Percentiles rank a stretch among this genome's conserved stretches.
phyloP scores from a whole-genome alignment of 1,284 basidiomycete species.

The Phlebopus sp. region DNA sequence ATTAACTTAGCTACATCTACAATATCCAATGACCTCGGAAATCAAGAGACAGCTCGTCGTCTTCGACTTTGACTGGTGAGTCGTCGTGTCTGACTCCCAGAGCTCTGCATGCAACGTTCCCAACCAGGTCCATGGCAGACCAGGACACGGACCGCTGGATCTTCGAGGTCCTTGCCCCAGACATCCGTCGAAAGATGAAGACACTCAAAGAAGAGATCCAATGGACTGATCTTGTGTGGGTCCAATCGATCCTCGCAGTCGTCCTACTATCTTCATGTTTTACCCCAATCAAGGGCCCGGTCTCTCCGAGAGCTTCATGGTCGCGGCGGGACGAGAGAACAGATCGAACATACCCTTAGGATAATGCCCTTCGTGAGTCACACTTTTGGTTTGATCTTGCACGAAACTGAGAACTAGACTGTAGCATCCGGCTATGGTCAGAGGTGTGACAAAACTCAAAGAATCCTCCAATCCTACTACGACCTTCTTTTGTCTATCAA shows the following conservation, averaged over 20 bases:
- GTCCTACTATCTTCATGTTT: background rate
- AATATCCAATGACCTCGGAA: slow-evolving; percentile 32
- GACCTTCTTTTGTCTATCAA: slow-evolving; percentile 89
- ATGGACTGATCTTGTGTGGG: slow-evolving; percentile 95
- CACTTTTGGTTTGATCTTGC: background rate
- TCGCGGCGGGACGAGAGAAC: slow-evolving; percentile 64
- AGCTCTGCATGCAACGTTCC: slow-evolving; percentile 6
- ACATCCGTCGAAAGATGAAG: slow-evolving; percentile 84
- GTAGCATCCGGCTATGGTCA: slow-evolving; percentile 95
- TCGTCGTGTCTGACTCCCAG: slow-evolving; percentile 9
- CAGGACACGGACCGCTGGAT: slow-evolving; percentile 98
- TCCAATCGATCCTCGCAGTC: slow-evolving; percentile 9
- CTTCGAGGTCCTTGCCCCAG: slow-evolving; percentile 87
- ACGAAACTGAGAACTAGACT: background rate
- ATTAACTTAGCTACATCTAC: background rate
- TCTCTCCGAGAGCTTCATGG: slow-evolving; percentile 70
- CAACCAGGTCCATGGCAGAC: slow-evolving; percentile 79
- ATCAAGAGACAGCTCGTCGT: slow-evolving; percentile 79
- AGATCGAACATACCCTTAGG: slow-evolving; percentile 77
- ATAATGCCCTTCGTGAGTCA: slow-evolving; percentile 83
- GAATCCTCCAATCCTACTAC: slow-evolving; percentile 58
- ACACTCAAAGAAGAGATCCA: slow-evolving; percentile 66
- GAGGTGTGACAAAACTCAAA: slow-evolving; percentile 81
- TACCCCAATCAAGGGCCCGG: slow-evolving; percentile 52
- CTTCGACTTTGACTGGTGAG: slow-evolving; percentile 96